Evolutionary conservation across 2,329 filamentous ascomycete genomes (phyloP), one percentile per base, ranked within the genome.

Genomic region (Xylariomycetidae sp.): DNA sequence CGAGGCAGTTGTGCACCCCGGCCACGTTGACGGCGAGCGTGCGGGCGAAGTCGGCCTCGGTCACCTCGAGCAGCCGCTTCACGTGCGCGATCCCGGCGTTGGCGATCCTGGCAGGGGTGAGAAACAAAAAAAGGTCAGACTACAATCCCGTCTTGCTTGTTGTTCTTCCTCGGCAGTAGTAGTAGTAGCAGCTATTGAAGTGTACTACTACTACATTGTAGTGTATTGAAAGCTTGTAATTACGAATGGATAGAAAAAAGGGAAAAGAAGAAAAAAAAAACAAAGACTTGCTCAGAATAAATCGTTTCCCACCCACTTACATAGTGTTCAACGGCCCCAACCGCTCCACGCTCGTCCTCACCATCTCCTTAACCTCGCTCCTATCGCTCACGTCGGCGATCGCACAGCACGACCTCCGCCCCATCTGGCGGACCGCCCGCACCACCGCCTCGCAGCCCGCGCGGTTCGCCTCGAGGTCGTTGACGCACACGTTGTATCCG

Each of bases 21-120:
- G 66, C 69, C 16, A 85, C 74, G 42, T 85, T 85, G 36, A 85
- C 68, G 15, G 71, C 66, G 45, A 84, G 76, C 66, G 84, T 77
- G 14, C 63, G 61, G 18, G 67, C 58, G 27, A 81, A 63, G 36
- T 82, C 77, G 3, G 70, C 62, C 30, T 76, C 69, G 0, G 70
- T 72, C 3, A 80, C 46, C 3, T 80, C 72, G 0, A 83, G 63
- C 0, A 77, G 48, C 0, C 62, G 45, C 41, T 75, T 73, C 5
- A 79, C 70, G 42, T 79, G 73, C 0, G 70, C 69, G 26, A 82
- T 77, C 6, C 76, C 78, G 0, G 78, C 77, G 39, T 82, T 82
- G 16, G 76, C 76, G 6, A 82, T 62, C 73, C 51, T 52, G 69
- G 67, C 4, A 63, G 63, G 5, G 4, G 13, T 31, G 17, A 30